Base-by-base conservation (phyloP, 1,284 basidiomycete species). In the Ustilago bromivora region DNA sequence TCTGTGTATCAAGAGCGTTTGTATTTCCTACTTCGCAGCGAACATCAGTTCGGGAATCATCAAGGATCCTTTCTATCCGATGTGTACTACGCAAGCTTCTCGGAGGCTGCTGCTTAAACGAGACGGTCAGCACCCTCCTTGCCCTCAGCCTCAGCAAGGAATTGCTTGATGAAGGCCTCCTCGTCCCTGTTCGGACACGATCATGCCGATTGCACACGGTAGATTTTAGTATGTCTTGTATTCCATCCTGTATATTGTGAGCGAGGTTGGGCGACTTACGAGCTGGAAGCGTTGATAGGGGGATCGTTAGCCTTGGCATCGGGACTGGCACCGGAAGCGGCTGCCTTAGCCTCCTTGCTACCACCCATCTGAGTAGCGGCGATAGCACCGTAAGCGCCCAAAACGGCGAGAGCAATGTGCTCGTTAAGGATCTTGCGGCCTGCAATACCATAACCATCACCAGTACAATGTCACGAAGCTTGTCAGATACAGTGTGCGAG, bases 161-260 rank as follows among this genome's bases (percentile, higher is more conserved):
- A 84, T 60, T 84, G 81, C 81, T 83, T 84, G 74, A 84, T 82
- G 78, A 84, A 84, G 15, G 82, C 79, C 72, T 83, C 83, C 69
- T 84, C 83, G 55, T 84, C 83, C 23, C 83, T 84, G 61, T 60
- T 28, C 23, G 23, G 23, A 28, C 3, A 28, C 3, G 23, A 28
- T 28, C 23, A 28, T 28, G 23, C 23, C 23, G 23, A 28, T 28
- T 28, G 23, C 23, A 28, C 23, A 28, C 3, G 23, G 3, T 28
- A 28, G 23, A 28, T 28, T 3, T 28, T 28, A 28, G 23, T 28
- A 28, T 28, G 23, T 28, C 23, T 28, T 28, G 23, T 28, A 28
- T 32, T 32, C 56, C 19, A 23, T 15, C n/a, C 40, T 15, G 34
- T 36, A 12, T n/a, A 2, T 23, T 8, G 32, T 17, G 13, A 32